A percentile compares a stretch with the other conserved stretches of the same genome.
These are phyloP conservation scores for Parasitella parasitica DNA, from an alignment of 371 early-diverging fungal species.

Conservation along the genomic window DNA sequence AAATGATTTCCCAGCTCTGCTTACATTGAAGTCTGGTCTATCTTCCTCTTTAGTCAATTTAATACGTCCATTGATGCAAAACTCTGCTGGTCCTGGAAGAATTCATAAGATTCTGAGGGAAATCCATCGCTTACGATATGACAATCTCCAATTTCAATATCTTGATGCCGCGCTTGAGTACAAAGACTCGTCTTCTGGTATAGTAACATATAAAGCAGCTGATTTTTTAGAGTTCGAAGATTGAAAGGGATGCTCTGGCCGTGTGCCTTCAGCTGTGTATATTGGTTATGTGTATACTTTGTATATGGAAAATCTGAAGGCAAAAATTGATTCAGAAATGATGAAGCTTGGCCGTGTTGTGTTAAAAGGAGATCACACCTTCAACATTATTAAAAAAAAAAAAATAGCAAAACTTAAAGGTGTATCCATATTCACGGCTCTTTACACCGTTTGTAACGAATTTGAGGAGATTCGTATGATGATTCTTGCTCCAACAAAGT, in stretches of 20 bases:
- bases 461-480: too few relatives aligned
- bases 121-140: not conserved
- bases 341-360: not conserved
- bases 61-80: not conserved
- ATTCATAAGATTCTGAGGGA: not conserved
- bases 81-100: not conserved
- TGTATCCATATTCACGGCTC: too few relatives aligned
- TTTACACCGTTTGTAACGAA: too few relatives aligned
- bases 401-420: too few relatives aligned
- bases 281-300: not conserved
- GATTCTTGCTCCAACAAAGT: too few relatives aligned
- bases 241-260: not conserved
- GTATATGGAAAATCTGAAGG: not conserved
- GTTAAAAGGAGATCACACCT: too few relatives aligned
- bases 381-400: too few relatives aligned
- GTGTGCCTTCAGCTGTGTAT: not conserved
- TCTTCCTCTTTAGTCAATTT: not conserved
- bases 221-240: not conserved
- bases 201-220: too few relatives aligned
- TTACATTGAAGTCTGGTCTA: not conserved
- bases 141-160: not conserved
- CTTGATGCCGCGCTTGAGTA: not conserved
- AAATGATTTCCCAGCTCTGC: not conserved
- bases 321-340: not conserved
- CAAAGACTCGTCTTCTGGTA: too few relatives aligned